phyloP scores from a whole-genome alignment of 441 rosid species.

The Populus hybrid region DNA sequence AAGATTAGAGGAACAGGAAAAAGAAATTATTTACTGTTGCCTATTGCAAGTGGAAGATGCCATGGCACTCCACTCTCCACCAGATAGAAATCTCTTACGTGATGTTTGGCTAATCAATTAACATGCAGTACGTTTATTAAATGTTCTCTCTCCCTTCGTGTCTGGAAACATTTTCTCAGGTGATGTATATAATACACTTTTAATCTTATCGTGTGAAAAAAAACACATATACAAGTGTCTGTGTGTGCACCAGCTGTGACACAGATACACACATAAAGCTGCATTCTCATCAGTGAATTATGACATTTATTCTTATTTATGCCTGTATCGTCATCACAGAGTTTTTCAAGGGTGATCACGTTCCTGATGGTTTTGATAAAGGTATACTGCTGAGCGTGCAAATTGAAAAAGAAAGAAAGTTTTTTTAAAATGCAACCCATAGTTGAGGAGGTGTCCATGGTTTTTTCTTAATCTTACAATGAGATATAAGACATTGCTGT shows the following conservation, averaged over 20 bases:
- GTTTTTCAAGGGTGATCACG: background rate
- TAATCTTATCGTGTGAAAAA: too few species aligned
- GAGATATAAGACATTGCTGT: background rate
- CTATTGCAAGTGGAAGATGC: constrained; percentile 28
- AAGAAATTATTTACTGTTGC: background rate
- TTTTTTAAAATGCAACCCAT: background rate
- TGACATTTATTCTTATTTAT: background rate
- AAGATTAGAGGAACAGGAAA: constrained; percentile 11
- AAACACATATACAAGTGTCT: background rate
- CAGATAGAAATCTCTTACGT: background rate
- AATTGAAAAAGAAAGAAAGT: background rate
- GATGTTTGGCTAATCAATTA: background rate
- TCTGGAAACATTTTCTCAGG: background rate
- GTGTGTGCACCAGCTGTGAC: background rate
- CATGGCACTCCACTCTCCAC: constrained; percentile 28
- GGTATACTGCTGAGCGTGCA: background rate
- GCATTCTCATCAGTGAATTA: background rate
- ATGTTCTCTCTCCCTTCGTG: background rate
- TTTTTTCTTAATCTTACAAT: background rate
- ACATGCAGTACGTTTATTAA: background rate
- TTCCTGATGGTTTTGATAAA: background rate
- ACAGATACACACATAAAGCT: too few species aligned
- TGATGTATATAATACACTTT: background rate
- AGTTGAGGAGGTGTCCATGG: too few species aligned
- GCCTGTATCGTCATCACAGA: background rate